These are phyloP conservation scores for Pseudogymnoascus sp. DNA, from an alignment of 2,329 filamentous ascomycete species.

Conservation along the genomic window DNA sequence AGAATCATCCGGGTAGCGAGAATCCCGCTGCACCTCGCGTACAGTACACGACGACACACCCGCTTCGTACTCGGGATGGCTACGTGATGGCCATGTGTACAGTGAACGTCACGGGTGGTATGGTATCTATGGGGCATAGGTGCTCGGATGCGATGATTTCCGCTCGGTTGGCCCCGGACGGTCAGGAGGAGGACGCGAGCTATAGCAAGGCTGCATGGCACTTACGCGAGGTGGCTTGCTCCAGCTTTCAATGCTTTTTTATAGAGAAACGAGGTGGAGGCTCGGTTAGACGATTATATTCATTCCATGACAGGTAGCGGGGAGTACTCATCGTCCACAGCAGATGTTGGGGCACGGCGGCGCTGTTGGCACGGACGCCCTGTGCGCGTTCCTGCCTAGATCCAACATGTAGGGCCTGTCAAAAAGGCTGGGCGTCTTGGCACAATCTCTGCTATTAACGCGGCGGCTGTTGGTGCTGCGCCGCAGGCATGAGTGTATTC, in stretches of 20 bases:
- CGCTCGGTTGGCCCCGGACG: background rate
- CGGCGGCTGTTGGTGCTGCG: background rate
- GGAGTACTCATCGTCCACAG: background rate
- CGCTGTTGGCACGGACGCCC: background rate
- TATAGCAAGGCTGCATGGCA: background rate
- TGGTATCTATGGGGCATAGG: too few relatives aligned
- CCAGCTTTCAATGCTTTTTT: background rate
- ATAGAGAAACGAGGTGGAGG: background rate
- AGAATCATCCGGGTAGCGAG: background rate
- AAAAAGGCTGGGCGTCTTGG: background rate
- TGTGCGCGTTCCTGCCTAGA: background rate
- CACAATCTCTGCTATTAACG: background rate
- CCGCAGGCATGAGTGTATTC: background rate
- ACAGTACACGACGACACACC: background rate
- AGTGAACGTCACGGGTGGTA: too few relatives aligned
- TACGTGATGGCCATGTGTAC: background rate
- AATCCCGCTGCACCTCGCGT: conserved; percentile 1
- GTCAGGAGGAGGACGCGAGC: background rate
- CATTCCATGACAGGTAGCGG: background rate
- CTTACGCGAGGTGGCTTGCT: background rate
- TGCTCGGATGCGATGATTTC: background rate
- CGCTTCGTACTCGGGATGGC: background rate
- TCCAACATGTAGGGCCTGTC: background rate
- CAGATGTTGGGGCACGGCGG: background rate
- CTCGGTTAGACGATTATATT: background rate